phyloP scores from a whole-genome alignment of 139 green algal species.

The Chlamydomonas eustigma region DNA sequence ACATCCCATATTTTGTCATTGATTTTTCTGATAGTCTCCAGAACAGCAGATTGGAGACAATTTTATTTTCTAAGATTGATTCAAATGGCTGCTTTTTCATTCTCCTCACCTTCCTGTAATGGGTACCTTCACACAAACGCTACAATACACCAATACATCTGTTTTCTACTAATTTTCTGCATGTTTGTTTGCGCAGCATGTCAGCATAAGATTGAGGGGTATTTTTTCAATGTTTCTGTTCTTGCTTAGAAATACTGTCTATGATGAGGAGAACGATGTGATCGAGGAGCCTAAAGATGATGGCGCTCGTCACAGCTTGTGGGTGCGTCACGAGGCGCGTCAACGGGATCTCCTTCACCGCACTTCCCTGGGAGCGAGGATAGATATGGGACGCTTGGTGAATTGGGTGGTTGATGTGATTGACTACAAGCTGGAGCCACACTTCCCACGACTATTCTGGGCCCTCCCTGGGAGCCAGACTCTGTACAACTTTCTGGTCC shows the following conservation, averaged over 20 bases:
- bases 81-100: too few species aligned
- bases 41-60: too few species aligned
- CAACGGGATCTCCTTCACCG: conserved; percentile 22
- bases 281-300: conserved; percentile 38
- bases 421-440: conserved; percentile 24
- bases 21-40: too few species aligned
- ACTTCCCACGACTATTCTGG: conserved; percentile 42
- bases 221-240: background rate
- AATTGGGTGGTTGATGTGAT: conserved; percentile 37
- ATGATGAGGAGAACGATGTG: conserved; percentile 26
- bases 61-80: too few species aligned
- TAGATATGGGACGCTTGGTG: conserved; percentile 41
- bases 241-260: conserved; percentile 26
- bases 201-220: too few species aligned
- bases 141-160: too few species aligned
- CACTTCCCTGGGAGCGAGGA: conserved; percentile 33
- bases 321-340: conserved; percentile 31
- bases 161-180: too few species aligned
- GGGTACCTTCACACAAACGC: too few species aligned
- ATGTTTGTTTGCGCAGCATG: too few species aligned
- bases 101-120: background rate
- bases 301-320: conserved; percentile 34
- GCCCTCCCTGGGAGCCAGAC: conserved; percentile 22
- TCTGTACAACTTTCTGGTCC: conserved; percentile 41
- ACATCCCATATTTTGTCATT: too few species aligned